Base-by-base conservation (phyloP, 345 rosid genomes). In the Lepidium aucheri region DNA sequence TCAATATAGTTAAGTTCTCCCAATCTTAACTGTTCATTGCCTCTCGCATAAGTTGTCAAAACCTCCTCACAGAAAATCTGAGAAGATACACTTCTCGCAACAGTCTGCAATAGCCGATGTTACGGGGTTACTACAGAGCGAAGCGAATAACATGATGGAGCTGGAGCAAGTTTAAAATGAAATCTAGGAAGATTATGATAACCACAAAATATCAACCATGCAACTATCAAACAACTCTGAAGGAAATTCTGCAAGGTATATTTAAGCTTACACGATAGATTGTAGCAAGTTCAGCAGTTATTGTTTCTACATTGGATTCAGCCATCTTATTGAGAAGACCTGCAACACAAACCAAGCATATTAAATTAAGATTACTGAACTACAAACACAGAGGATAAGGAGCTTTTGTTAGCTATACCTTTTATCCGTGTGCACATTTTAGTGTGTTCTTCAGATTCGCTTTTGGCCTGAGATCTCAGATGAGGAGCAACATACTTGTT, bases 231-330 rank as follows among this genome's bases (percentile, higher is more conserved):
- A 67, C 3, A 16, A 1, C 14, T 67, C 15, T 63, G 41, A 53
- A 49, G 45, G 39, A 45, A 24, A 70, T 18, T 42, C n/a, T 20
- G 51, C 9, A 62, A 61, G 35, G 46, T 67, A 35, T 53, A 28
- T 24, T 62, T 18, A 26, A 68, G 64, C 89, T 33, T 83, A 94
- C 97, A 17, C 69, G 79, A 72, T 80, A 83, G 61, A 94, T 79
- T 50, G 80, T 66, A 51, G 95, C 75, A 74, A 86, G 81, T 61
- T 90, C 96, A 49, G 82, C 88, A 0, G 97, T 86, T 62, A 90
- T 65, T 60, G 96, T 82, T 74, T 94, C 99, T 67, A 88, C 84
- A 59, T 94, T 90, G 34, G 94, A 82, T 80, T 94, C 99, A 45
- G 88, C 83, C 57, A 90, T 69, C 84, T 81, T 88, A 76, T 88